These are phyloP conservation scores for Discostella stelligeroides DNA, from an alignment of 108 stramenopile genomes.

Conservation along the genomic window DNA sequence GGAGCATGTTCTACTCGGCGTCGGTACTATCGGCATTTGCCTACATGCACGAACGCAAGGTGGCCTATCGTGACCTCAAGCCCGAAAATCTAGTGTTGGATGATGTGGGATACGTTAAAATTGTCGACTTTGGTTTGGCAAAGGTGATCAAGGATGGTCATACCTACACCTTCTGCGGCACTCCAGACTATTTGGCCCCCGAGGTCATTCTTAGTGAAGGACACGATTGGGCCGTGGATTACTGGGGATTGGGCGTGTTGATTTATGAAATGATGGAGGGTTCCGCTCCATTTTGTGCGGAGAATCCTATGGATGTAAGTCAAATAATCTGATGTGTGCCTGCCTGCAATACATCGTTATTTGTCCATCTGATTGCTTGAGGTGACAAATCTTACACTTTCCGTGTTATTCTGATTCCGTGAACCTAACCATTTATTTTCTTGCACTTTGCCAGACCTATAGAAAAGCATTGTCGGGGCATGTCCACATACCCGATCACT, in stretches of 20 bases:
- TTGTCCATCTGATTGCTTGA: too few species aligned
- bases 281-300: constrained; percentile 70
- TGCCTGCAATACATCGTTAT: too few species aligned
- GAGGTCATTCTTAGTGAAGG: constrained; percentile 82
- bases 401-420: too few species aligned
- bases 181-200: constrained; percentile 74
- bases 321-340: background rate
- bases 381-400: too few species aligned
- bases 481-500: constrained; percentile 40
- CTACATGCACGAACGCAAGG: constrained; percentile 65
- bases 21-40: constrained; percentile 67
- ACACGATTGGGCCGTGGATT: constrained; percentile 81
- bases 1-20: constrained; percentile 60
- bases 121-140: constrained; percentile 77
- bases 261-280: constrained; percentile 74
- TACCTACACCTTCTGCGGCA: constrained; percentile 74
- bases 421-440: background rate
- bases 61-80: constrained; percentile 77
- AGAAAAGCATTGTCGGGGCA: constrained; percentile 50
- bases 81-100: constrained; percentile 78
- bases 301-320: constrained; percentile 56
- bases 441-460: constrained; percentile 27
- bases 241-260: constrained; percentile 76
- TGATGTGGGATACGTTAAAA: constrained; percentile 59
- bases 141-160: constrained; percentile 60